phyloP scores from a whole-genome alignment of 2,329 filamentous ascomycete species.

The Aspergillus japonicus region DNA sequence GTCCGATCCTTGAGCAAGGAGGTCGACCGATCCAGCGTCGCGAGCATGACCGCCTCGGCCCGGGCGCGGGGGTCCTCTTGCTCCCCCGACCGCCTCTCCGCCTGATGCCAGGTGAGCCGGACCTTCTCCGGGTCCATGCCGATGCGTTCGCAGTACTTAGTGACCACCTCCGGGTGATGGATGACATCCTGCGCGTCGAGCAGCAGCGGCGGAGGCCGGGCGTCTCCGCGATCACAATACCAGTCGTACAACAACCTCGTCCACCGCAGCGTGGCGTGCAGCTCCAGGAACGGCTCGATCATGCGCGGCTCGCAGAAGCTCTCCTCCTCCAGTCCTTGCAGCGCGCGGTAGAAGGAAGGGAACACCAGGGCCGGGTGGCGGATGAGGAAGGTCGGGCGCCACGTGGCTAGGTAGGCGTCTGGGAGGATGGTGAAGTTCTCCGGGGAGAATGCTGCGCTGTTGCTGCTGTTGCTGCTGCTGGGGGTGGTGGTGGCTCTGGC shows the following conservation, averaged over 20 bases:
- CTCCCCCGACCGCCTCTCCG: not conserved
- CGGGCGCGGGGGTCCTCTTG: not conserved
- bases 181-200: slow-evolving; percentile 33
- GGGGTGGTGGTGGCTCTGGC: too few species aligned
- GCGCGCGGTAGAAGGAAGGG: slow-evolving; percentile 33
- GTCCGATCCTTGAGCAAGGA: not conserved
- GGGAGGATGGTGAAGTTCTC: slow-evolving; percentile 31
- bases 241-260: slow-evolving; percentile 3
- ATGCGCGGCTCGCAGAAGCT: not conserved
- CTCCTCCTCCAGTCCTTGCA: not conserved
- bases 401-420: slow-evolving; percentile 28
- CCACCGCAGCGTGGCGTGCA: not conserved
- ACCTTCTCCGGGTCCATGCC: not conserved
- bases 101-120: not conserved
- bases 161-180: slow-evolving; percentile 20
- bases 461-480: too few species aligned
- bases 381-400: slow-evolving; percentile 31
- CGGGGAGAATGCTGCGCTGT: too few species aligned
- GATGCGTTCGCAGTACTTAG: not conserved
- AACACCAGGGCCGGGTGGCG: slow-evolving; percentile 36
- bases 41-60: not conserved
- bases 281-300: not conserved
- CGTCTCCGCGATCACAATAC: not conserved
- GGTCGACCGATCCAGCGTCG: not conserved
- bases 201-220: slow-evolving; percentile 5